Conservation (phyloP, 345 rosid genomes). For the Eucalyptus tenuipes region DNA sequence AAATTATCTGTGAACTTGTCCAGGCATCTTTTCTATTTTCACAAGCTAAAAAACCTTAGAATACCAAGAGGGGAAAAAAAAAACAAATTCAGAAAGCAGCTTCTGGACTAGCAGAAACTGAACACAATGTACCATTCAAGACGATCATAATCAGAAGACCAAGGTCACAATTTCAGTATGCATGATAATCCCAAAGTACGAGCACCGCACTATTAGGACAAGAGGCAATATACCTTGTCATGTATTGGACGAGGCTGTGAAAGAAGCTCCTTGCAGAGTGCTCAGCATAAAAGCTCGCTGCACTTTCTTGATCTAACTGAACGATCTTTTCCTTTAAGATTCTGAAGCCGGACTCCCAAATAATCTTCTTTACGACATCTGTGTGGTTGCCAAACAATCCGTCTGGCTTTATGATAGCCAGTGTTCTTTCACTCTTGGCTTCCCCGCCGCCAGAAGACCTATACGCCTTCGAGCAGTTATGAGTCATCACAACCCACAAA, state of each 20-base stretch:
- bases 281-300: slow-evolving; percentile 53
- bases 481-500: neutral
- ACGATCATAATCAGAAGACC: neutral
- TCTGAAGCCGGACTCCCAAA: slow-evolving; percentile 40
- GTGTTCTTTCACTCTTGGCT: slow-evolving; percentile 34
- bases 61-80: neutral
- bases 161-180: neutral
- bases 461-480: neutral
- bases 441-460: slow-evolving; percentile 26
- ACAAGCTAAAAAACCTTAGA: neutral
- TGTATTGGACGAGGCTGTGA: slow-evolving; percentile 48
- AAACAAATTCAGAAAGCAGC: neutral
- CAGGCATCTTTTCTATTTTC: neutral
- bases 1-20: neutral
- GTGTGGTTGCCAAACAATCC: slow-evolving; percentile 59
- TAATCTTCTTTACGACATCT: slow-evolving; percentile 29
- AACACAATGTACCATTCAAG: neutral
- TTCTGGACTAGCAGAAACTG: neutral
- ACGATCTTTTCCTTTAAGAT: slow-evolving; percentile 35
- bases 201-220: neutral
- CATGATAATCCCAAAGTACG: neutral
- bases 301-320: slow-evolving; percentile 43
- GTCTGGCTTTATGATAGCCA: slow-evolving; percentile 82
- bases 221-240: slow-evolving; percentile 46
- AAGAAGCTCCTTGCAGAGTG: slow-evolving; percentile 64